Evolutionary conservation across 2,329 filamentous ascomycete species (phyloP).

Genomic region (Fusarium neocosmosporiellum): DNA sequence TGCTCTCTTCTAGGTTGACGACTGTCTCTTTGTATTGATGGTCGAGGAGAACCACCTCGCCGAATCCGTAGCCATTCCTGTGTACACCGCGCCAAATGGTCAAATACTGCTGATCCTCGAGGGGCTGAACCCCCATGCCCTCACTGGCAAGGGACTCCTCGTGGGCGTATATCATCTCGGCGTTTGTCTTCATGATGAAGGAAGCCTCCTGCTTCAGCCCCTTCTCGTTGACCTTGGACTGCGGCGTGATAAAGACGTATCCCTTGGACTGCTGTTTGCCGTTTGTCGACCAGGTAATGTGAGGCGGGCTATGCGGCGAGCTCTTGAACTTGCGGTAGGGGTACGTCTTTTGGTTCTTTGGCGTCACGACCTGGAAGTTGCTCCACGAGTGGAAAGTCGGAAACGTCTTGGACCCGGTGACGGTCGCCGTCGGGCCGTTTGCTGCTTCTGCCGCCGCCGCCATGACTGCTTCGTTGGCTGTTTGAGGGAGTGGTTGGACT

Average conservation of each 20-base stretch:
- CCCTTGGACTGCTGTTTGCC: constrained; percentile 37
- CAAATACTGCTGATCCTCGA: constrained; percentile 46
- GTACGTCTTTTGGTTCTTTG: constrained; percentile 19
- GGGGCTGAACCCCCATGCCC: constrained; percentile 43
- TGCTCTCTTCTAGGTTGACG: constrained; percentile 17
- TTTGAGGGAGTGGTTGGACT: background rate
- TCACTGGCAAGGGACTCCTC: constrained; percentile 25
- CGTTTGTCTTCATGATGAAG: constrained; percentile 42
- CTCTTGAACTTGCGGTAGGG: constrained; percentile 39
- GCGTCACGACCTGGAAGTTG: constrained; percentile 32
- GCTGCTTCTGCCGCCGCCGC: background rate
- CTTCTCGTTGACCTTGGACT: constrained; percentile 6
- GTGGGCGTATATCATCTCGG: constrained; percentile 45
- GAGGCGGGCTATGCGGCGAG: constrained; percentile 38
- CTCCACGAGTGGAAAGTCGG: constrained; percentile 31
- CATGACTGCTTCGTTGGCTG: background rate
- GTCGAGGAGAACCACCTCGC: constrained; percentile 47
- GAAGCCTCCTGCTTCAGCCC: constrained; percentile 26
- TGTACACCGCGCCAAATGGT: constrained; percentile 45
- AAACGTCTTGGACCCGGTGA: constrained; percentile 2
- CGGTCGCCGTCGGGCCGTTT: background rate
- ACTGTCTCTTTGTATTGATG: constrained; percentile 40
- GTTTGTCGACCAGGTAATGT: constrained; percentile 29
- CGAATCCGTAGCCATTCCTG: constrained; percentile 45
- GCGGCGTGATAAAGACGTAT: constrained; percentile 43